Evolutionary conservation across 768 basidiomycete genomes (phyloP).

Genomic region (Podaxis mareebaensis): DNA sequence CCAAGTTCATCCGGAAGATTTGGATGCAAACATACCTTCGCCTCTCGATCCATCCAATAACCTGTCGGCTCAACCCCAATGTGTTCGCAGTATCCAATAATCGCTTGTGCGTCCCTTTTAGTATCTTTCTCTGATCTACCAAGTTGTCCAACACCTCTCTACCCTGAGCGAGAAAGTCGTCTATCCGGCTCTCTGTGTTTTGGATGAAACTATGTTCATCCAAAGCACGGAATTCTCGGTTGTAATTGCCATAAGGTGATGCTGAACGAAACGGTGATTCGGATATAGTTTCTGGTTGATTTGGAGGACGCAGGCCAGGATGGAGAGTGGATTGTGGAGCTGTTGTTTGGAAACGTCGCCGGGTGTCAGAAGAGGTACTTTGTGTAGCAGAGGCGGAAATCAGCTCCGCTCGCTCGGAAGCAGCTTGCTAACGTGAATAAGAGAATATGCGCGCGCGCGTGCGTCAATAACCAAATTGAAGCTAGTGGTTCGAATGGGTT

Average conservation of each 20-base stretch:
- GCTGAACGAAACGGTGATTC: slow-evolving; percentile 84
- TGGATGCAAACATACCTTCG: slow-evolving; percentile 64
- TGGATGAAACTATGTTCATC: slow-evolving; percentile 89
- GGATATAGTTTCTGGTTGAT: slow-evolving; percentile 53
- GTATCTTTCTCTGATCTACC: slow-evolving; percentile 87
- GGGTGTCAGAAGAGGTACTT: slow-evolving; percentile 53
- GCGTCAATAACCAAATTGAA: neutral
- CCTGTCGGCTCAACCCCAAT: slow-evolving; percentile 88
- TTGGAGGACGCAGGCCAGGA: slow-evolving; percentile 44
- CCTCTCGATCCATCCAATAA: slow-evolving; percentile 96
- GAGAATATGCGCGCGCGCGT: neutral
- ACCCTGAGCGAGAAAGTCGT: slow-evolving; percentile 92
- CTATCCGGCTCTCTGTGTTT: slow-evolving; percentile 77
- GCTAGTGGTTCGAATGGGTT: slow-evolving; percentile 19
- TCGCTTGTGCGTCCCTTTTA: slow-evolving; percentile 92
- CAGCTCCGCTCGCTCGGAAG: slow-evolving; percentile 64
- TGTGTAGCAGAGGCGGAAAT: slow-evolving; percentile 46
- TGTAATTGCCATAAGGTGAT: slow-evolving; percentile 51
- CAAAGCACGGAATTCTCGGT: slow-evolving; percentile 77
- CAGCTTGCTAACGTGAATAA: slow-evolving; percentile 47
- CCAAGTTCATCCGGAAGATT: neutral
- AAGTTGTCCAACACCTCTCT: slow-evolving; percentile 89
- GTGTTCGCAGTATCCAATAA: slow-evolving; percentile 92
- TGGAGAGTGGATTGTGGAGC: slow-evolving; percentile 52
- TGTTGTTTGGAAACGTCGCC: slow-evolving; percentile 63